Evolutionary conservation across 768 basidiomycete species (phyloP).

Genomic region (Tylopilus plumbeoviolaceoides): DNA sequence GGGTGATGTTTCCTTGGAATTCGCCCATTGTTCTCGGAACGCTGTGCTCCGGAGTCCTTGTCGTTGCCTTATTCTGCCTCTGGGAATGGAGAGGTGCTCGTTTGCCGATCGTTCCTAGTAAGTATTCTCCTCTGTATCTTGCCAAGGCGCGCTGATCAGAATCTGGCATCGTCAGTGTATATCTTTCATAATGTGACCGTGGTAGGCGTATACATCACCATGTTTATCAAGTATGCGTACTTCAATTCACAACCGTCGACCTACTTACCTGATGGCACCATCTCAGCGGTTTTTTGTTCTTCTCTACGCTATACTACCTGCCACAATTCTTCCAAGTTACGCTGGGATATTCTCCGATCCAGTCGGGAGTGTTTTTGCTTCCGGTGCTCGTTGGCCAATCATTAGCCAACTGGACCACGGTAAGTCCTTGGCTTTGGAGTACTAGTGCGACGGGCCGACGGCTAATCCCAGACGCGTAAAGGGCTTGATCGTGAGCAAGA

Average conservation of each 20-base stretch:
- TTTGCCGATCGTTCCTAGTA: slow-evolving; percentile 72
- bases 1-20: slow-evolving; percentile 67
- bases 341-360: slow-evolving; percentile 61
- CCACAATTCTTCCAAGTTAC: slow-evolving; percentile 77
- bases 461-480: slow-evolving; percentile 20
- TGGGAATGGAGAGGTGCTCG: slow-evolving; percentile 72
- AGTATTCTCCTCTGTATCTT: slow-evolving; percentile 15
- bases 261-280: not conserved
- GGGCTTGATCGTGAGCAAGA: slow-evolving; percentile 60
- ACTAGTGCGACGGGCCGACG: too few species aligned
- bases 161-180: slow-evolving; percentile 44
- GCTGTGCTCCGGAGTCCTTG: slow-evolving; percentile 50
- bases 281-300: slow-evolving; percentile 54
- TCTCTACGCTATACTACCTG: slow-evolving; percentile 64
- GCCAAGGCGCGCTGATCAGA: not conserved
- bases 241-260: not conserved
- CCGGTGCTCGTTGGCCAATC: slow-evolving; percentile 68
- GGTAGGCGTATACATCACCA: slow-evolving; percentile 61
- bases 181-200: slow-evolving; percentile 70
- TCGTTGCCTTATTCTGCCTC: slow-evolving; percentile 54
- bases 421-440: slow-evolving; percentile 25
- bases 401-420: slow-evolving; percentile 49
- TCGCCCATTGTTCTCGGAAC: slow-evolving; percentile 63
- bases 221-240: slow-evolving; percentile 59
- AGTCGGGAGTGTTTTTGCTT: slow-evolving; percentile 61